Evolutionary conservation across 495 filamentous ascomycete species (phyloP).

Genomic region (Choiromyces venosus): DNA sequence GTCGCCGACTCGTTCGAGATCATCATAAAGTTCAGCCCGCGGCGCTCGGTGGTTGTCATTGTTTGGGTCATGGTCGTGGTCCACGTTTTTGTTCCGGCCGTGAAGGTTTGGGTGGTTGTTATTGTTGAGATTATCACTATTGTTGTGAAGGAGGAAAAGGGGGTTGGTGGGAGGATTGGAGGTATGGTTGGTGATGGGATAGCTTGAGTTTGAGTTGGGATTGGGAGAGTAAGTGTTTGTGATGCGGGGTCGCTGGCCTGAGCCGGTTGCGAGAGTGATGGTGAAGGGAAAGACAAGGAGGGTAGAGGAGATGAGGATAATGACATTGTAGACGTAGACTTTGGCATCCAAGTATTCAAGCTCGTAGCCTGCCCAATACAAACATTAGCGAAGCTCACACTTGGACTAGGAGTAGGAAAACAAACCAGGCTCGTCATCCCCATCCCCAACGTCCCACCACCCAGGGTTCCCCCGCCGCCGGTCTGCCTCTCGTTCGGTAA

Average conservation of each 20-base stretch:
- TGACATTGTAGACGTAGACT: neutral
- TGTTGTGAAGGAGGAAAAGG: neutral
- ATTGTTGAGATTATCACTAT: neutral
- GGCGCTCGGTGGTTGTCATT: neutral
- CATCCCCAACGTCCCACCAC: neutral
- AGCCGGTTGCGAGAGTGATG: conserved; percentile 63
- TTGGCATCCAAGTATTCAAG: neutral
- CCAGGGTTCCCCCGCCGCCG: neutral
- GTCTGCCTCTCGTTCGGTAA: conserved; percentile 8
- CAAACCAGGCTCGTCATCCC: neutral
- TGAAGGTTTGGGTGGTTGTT: neutral
- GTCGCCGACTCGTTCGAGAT: neutral
- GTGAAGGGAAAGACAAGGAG: conserved; percentile 51
- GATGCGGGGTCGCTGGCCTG: neutral
- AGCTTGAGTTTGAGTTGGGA: neutral
- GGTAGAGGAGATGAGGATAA: conserved; percentile 47
- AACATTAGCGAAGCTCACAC: neutral
- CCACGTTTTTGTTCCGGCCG: neutral
- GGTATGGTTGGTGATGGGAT: neutral
- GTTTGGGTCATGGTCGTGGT: neutral
- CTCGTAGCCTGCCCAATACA: neutral
- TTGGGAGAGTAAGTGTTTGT: neutral
- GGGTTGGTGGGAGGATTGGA: neutral
- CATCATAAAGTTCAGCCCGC: neutral
- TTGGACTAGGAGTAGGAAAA: neutral